phyloP scores from a whole-genome alignment of 2,329 filamentous ascomycete genomes.

The Sclerotinia minor region DNA sequence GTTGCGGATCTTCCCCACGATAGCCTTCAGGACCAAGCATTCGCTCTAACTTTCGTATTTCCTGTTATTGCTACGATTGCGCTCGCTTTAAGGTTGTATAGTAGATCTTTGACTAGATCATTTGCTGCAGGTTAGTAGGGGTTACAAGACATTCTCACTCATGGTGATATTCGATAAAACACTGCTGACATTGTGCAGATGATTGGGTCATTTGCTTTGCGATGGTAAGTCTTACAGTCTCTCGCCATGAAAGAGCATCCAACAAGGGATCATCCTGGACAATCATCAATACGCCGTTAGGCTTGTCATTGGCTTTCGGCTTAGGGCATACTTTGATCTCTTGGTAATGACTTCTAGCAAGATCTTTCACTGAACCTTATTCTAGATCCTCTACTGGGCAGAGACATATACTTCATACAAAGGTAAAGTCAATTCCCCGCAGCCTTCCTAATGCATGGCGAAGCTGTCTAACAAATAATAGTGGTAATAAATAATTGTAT shows the following conservation, averaged over 20 bases:
- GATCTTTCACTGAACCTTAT: constrained; percentile 3
- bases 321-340: neutral
- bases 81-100: constrained; percentile 5
- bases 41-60: neutral
- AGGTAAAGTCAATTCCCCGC: neutral
- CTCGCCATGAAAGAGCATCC: neutral
- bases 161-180: neutral
- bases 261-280: neutral
- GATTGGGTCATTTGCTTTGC: constrained; percentile 20
- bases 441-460: too few species aligned
- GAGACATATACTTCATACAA: constrained; percentile 14
- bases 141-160: constrained; percentile 41
- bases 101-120: constrained; percentile 16
- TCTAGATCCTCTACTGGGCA: constrained; percentile 8
- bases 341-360: neutral
- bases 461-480: neutral
- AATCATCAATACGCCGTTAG: too few species aligned
- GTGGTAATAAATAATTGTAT: neutral
- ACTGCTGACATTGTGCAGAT: constrained; percentile 2
- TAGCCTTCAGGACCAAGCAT: neutral
- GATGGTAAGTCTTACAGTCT: neutral
- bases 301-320: neutral
- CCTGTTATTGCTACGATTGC: constrained; percentile 16
- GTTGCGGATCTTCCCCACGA: constrained; percentile 13
- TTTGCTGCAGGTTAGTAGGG: constrained; percentile 10